These are phyloP conservation scores for Pseudogymnoascus sp. DNA, from an alignment of 2,329 filamentous ascomycete species.

Conservation along the genomic window DNA sequence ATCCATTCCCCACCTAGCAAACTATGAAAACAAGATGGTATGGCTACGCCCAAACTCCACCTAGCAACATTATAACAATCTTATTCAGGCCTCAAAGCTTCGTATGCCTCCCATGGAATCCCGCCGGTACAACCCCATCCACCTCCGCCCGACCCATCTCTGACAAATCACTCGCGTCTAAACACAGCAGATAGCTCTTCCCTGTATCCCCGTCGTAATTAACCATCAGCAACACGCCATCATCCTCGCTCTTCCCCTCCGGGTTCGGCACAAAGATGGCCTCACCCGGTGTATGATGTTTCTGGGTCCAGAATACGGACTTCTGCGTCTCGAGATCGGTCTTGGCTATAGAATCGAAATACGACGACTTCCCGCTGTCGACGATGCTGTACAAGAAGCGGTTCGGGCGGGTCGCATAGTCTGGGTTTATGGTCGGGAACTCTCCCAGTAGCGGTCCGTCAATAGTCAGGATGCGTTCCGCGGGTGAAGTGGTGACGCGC, in stretches of 20 bases:
- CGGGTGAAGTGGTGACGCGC: slow-evolving; percentile 12
- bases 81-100: not conserved
- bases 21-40: not conserved
- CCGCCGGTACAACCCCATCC: slow-evolving; percentile 50
- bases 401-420: slow-evolving; percentile 39
- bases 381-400: slow-evolving; percentile 53
- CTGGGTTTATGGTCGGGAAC: slow-evolving; percentile 57
- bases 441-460: slow-evolving; percentile 49
- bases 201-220: slow-evolving; percentile 52
- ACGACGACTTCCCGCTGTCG: slow-evolving; percentile 48
- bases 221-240: slow-evolving; percentile 52
- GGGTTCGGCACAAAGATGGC: slow-evolving; percentile 56
- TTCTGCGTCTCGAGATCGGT: slow-evolving; percentile 49
- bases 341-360: slow-evolving; percentile 57
- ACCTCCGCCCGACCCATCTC: slow-evolving; percentile 58
- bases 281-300: slow-evolving; percentile 59
- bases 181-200: slow-evolving; percentile 56
- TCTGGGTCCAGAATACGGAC: slow-evolving; percentile 46
- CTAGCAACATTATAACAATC: not conserved
- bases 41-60: not conserved
- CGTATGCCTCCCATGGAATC: slow-evolving; percentile 54
- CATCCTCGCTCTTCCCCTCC: slow-evolving; percentile 45
- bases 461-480: slow-evolving; percentile 36
- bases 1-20: not conserved
- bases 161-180: slow-evolving; percentile 53